Base-by-base conservation (phyloP, 1,284 basidiomycete genomes). In the Tilletia walkeri region DNA sequence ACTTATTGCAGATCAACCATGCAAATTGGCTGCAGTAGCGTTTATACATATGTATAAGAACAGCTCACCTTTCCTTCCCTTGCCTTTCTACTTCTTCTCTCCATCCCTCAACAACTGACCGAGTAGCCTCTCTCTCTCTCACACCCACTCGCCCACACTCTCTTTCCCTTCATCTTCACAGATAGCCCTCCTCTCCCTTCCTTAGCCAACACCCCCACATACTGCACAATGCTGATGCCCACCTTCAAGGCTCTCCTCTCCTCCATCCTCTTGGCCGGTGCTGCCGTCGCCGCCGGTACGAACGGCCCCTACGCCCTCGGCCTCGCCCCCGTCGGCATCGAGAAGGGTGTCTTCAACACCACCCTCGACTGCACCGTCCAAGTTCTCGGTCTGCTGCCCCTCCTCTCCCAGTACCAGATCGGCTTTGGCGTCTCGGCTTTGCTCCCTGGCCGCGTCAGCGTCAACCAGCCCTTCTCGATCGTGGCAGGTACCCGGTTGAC, bases 291-390 rank as follows among this genome's bases (percentile, higher is more conserved):
- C 36, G 59, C 59, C 59, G 30, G 36, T 14, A 63, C 59, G 6
- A 36, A 63, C 59, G 59, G 59, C 30, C 59, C 59, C 36, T 63
- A 63, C 36, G 12, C 36, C 36, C 59, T 63, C 59, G 59, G 59
- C 14, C 59, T 63, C 34, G 59, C 59, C 59, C 59, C 59, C 59
- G 59, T 63, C 59, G 59, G 59, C 34, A 63, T 63, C 59, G 59
- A 63, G 59, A 63, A 63, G 34, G 59, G 59, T 63, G 34, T 63
- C 14, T 38, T 63, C 34, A 63, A 63, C 59, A 63, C 59, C 59
- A 63, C 59, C 36, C 59, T 63, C 36, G 18, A 24, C 59, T 63
- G 59, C 59, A 9, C 9, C 14, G 59, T 63, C 34, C 38, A 34
- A 9, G 59, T 38, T 38, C 30, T 63, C 36, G 59, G 59, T 38